A percentile compares a stretch with the other conserved stretches of the same genome.
These are phyloP conservation scores for Penicillium sp. DNA, from an alignment of 2,329 filamentous ascomycete species.

Conservation along the genomic window DNA sequence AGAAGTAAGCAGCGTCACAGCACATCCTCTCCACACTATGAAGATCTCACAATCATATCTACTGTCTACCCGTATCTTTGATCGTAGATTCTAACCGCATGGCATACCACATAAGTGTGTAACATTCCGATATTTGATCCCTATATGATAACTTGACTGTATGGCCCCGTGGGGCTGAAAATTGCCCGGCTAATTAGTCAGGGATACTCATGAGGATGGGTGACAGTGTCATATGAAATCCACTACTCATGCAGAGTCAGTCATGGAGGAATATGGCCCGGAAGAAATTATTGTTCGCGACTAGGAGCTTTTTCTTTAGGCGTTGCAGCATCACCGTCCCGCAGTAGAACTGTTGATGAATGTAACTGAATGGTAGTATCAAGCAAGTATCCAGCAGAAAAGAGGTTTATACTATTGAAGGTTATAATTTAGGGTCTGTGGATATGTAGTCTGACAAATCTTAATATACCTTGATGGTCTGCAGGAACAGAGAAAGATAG, in stretches of 20 bases:
- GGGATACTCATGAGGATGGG: neutral
- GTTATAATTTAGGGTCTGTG: neutral
- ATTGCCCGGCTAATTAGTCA: slow-evolving; percentile 3
- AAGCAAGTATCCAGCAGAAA: neutral
- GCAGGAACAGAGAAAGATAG: slow-evolving; percentile 14
- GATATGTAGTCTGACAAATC: neutral
- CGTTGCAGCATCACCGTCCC: neutral
- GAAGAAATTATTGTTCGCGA: slow-evolving; percentile 6
- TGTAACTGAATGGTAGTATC: slow-evolving; percentile 1
- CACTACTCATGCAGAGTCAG: neutral
- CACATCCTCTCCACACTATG: neutral
- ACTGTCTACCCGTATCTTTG: neutral
- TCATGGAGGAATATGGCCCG: neutral
- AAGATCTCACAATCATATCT: neutral
- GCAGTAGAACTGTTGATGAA: neutral
- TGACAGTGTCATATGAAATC: slow-evolving; percentile 12
- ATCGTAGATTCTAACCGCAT: neutral
- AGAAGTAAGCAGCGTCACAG: neutral
- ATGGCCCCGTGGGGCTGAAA: neutral
- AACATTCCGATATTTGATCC: neutral
- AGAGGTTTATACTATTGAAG: neutral
- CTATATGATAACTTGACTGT: neutral
- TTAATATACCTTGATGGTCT: slow-evolving; percentile 1
- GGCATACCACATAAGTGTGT: neutral
- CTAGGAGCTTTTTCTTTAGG: neutral